Evolutionary conservation across 2,329 filamentous ascomycete genomes (phyloP), one percentile per base, ranked within the genome.

Genomic region (Sclerotinia sclerotiorum): DNA sequence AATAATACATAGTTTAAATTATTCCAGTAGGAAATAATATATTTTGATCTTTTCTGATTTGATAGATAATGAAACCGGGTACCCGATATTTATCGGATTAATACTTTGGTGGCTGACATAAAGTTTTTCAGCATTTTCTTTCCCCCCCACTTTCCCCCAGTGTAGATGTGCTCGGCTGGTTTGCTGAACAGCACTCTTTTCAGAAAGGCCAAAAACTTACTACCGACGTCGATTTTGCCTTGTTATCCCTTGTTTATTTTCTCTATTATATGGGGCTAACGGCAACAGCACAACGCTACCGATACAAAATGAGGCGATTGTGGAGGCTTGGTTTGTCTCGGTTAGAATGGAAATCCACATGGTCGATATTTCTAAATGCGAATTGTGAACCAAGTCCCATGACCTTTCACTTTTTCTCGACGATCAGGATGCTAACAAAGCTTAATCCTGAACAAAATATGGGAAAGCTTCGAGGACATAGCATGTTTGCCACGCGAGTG

Each of bases 191-290:
- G 60, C 21, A 39, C 46, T 32, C 32, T 49, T 48, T 51, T 62
- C n/a, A 62, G 60, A 62, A 62, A 39, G 13, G 19, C 7, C 35
- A 39, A 5, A 51, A 62, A 62, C 46, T 62, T 51, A 51, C 32
- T 46, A 58, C 39, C 21, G 27, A 66, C 63, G 63, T 66, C 52
- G 27, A 35, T 66, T 66, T 66, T 66, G 63, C 39, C 52, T 66
- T 58, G 42, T 66, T 21, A 51, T 51, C 60, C 46, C 60, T 62
- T 39, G 8, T 19, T 4, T 49, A 51, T 49, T 42, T 49, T 46
- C 44, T 17, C 29, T 35, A n/a, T 3, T 3, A 19, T 51, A n/a
- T 62, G 60, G 60, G 32, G 21, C 60, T 32, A 62, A 62, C 60
- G 32, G 46, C 46, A n/a, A 51, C 46, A 5, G 60, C 60, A 51